Conservation (phyloP, 805 yeast genomes). For the Danielia oregonensis region DNA sequence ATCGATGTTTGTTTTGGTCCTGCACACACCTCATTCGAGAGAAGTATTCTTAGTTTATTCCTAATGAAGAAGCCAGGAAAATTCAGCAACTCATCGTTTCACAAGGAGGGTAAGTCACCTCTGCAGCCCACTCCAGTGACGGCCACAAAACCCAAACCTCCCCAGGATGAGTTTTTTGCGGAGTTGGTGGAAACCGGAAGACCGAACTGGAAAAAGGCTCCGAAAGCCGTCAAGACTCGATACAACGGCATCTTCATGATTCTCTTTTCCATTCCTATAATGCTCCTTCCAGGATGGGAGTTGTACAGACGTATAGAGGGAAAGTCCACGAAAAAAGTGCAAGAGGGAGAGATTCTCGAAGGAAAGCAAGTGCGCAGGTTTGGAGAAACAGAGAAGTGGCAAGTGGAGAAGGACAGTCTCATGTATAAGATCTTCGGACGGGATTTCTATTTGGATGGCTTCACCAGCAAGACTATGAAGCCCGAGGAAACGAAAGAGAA, state of each 20-base stretch:
- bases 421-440: slow-evolving; percentile 38
- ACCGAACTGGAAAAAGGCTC: slow-evolving; percentile 44
- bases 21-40: no score
- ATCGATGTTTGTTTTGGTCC: not conserved
- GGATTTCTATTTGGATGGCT: slow-evolving; percentile 42
- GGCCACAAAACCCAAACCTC: slow-evolving; percentile 12
- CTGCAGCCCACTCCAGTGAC: not conserved
- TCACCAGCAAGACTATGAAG: slow-evolving; percentile 38
- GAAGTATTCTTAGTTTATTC: no score
- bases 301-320: slow-evolving; percentile 37
- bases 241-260: slow-evolving; percentile 37
- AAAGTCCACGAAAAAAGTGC: slow-evolving; percentile 36
- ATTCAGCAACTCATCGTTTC: slow-evolving; percentile 29
- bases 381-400: slow-evolving; percentile 40
- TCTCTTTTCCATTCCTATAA: slow-evolving; percentile 35
- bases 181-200: slow-evolving; percentile 37
- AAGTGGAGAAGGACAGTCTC: slow-evolving; percentile 31
- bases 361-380: slow-evolving; percentile 28
- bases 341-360: slow-evolving; percentile 37
- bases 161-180: slow-evolving; percentile 30
- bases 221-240: slow-evolving; percentile 31
- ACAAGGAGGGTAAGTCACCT: slow-evolving; percentile 20
- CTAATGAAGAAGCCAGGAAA: slow-evolving; percentile 12
- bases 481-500: slow-evolving; percentile 4
- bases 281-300: slow-evolving; percentile 32